Base-by-base conservation (phyloP, 345 rosid genomes). In the Nasturtium officinale region DNA sequence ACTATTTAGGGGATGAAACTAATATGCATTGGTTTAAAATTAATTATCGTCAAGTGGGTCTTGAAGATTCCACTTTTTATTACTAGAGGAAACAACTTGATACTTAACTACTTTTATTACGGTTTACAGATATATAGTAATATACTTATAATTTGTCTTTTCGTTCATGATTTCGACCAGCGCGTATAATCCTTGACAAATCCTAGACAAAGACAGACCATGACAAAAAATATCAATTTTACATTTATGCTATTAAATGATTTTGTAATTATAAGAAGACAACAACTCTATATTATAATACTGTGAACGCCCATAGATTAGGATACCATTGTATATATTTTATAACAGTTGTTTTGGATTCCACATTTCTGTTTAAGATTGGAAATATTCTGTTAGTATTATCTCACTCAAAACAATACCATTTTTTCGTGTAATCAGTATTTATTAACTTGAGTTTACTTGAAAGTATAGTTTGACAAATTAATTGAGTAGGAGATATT, bases 41-140 rank as follows among this genome's bases (percentile, higher is more conserved):
- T 52, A 40, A 11, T 16, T 40, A 61, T 30, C n/a, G 30, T 68
- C 74, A 69, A 75, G 74, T 76, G 42, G 74, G 12, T 43, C 29
- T 5, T 67, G 30, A 58, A 67, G 73, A 75, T 75, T 75, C 78
- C 73, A 60, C 40, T 50, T 51, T 59, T 55, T 58, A 65, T 73
- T 32, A 32, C 46, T 37, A 61, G 23, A 21, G 68, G n/a, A 50
- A 48, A 51, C 53, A 60, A 75, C 68, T 74, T 67, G 61, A 38
- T 29, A 21, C 1, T 59, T 63, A 30, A 18, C 60, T 30, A 37
- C 17, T 74, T 57, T 50, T 26, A 58, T 58, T 21, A 28, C 60
- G 46, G 65, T 66, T 66, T 46, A 73, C 63, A 42, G 37, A 51
- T 35, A 33, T 8, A 7, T 62, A 53, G 56, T 53, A 56, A 7